Conservation (phyloP, 2,329 filamentous ascomycete species). For the Hypoxylon sp. region DNA sequence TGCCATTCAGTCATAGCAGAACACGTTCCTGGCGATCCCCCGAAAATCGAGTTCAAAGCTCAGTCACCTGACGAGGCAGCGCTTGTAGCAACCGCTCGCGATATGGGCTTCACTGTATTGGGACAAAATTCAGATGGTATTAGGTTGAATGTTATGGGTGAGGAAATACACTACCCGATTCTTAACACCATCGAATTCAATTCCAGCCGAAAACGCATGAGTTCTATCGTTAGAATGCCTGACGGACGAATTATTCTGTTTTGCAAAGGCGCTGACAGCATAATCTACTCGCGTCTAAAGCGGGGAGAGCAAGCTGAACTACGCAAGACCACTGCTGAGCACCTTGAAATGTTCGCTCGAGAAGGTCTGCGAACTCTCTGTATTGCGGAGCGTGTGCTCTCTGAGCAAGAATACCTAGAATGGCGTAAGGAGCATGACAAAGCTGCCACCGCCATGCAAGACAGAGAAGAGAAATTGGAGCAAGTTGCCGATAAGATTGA, state of each 20-base stretch:
- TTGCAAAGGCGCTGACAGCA: constrained; percentile 97
- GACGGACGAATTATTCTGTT: constrained; percentile 89
- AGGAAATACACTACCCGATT: constrained; percentile 86
- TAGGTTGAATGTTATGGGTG: constrained; percentile 85
- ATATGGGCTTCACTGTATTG: constrained; percentile 94
- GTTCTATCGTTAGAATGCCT: constrained; percentile 94
- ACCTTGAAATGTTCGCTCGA: constrained; percentile 95
- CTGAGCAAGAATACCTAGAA: constrained; percentile 82
- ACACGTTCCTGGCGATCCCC: constrained; percentile 87
- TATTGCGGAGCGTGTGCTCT: constrained; percentile 84
- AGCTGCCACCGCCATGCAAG: constrained; percentile 83
- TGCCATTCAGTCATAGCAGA: constrained; percentile 98
- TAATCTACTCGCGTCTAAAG: constrained; percentile 93
- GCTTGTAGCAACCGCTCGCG: constrained; percentile 91
- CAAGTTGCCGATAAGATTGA: constrained; percentile 91
- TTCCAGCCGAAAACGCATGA: constrained; percentile 97
- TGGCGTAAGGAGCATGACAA: constrained; percentile 92
- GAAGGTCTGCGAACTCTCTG: constrained; percentile 96
- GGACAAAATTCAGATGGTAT: constrained; percentile 84
- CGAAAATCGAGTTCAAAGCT: constrained; percentile 93
- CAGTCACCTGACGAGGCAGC: constrained; percentile 98
- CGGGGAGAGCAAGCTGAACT: constrained; percentile 88
- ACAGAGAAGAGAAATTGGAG: constrained; percentile 94
- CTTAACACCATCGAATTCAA: constrained; percentile 98
- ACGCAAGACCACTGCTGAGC: constrained; percentile 85